These are phyloP conservation scores for Erucastrum elatum DNA, from an alignment of 345 rosid species.

Conservation along the genomic window DNA sequence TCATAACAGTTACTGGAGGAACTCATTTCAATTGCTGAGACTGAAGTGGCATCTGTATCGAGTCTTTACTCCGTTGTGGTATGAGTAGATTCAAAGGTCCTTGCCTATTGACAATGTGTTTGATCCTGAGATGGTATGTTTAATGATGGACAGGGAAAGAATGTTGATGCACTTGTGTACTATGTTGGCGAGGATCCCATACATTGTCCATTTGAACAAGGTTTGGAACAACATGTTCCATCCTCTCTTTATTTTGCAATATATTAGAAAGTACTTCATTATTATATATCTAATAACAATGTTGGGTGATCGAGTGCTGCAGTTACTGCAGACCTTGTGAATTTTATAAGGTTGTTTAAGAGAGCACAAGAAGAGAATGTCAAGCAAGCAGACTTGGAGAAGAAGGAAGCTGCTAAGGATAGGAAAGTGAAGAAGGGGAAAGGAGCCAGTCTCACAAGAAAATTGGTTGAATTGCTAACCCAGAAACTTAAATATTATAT, in stretches of 20 bases:
- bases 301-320: slow-evolving; percentile 34
- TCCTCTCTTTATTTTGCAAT: neutral
- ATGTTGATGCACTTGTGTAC: slow-evolving; percentile 92
- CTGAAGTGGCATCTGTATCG: slow-evolving; percentile 76
- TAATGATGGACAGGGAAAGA: slow-evolving; percentile 66
- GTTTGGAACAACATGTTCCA: slow-evolving; percentile 41
- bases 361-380: neutral
- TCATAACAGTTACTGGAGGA: slow-evolving; percentile 62
- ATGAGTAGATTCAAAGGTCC: slow-evolving; percentile 1
- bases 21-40: slow-evolving; percentile 74
- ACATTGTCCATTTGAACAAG: slow-evolving; percentile 97
- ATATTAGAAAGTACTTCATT: neutral
- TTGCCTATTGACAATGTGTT: neutral
- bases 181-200: slow-evolving; percentile 97
- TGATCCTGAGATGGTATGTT: neutral
- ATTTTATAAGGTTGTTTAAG: neutral
- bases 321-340: slow-evolving; percentile 59
- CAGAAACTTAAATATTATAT: too few species aligned
- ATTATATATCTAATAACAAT: slow-evolving; percentile 9
- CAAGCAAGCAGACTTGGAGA: neutral
- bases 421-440: neutral
- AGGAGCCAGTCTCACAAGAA: neutral
- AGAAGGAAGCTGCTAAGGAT: neutral
- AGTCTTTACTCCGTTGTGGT: slow-evolving; percentile 86
- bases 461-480: neutral